A percentile compares a stretch with the other conserved stretches of the same genome.
Evolutionary conservation across 2,329 filamentous ascomycete species (phyloP).

Genomic region (Colletotrichum tofieldiae): DNA sequence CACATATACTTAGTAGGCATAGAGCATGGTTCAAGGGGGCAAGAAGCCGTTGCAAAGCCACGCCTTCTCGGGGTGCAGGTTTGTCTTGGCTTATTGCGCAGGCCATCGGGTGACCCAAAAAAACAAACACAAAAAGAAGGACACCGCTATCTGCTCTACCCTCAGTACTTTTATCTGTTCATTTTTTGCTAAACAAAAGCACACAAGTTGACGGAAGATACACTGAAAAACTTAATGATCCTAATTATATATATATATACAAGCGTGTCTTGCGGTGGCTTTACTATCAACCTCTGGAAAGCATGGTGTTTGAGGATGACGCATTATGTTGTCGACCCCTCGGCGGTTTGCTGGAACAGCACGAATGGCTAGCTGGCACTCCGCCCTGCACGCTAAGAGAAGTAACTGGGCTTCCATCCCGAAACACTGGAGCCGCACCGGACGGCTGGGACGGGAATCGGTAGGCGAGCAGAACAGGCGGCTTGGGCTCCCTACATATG

Average conservation of each 20-base stretch:
- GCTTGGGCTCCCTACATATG: not conserved
- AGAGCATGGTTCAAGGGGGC: slow-evolving; percentile 11
- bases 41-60: not conserved
- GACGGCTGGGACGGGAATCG: slow-evolving; percentile 7
- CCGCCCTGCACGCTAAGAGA: not conserved
- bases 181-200: no score
- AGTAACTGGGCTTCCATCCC: not conserved
- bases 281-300: no score
- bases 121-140: no score
- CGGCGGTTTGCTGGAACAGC: not conserved
- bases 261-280: no score
- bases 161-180: no score
- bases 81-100: no score
- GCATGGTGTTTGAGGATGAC: no score
- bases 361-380: slow-evolving; percentile 3
- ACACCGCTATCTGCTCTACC: no score
- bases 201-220: no score
- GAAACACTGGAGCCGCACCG: slow-evolving; percentile 26
- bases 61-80: not conserved
- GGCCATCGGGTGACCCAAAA: no score
- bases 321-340: not conserved
- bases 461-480: not conserved
- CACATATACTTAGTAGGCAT: not conserved
- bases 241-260: no score
- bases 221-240: no score